Percentiles rank a stretch among this genome's conserved stretches.
Evolutionary conservation across 345 rosid genomes (phyloP).

Genomic region (Orychophragmus violaceus): DNA sequence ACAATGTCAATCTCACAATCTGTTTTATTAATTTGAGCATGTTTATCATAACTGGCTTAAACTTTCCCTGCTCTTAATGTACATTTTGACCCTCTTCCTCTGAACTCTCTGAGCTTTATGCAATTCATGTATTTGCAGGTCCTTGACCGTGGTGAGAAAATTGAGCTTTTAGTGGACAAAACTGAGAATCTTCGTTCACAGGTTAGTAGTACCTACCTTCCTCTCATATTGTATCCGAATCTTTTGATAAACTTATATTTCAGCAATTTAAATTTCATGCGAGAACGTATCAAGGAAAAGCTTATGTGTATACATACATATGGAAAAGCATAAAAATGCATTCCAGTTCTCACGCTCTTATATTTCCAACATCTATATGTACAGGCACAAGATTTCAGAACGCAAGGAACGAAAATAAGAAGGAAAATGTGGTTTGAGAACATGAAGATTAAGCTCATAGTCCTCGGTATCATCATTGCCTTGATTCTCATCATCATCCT

Average conservation of each 20-base stretch:
- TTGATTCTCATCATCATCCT: constrained; percentile 58
- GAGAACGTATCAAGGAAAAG: background rate
- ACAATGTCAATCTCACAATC: background rate
- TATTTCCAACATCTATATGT: background rate
- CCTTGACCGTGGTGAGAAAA: constrained; percentile 78
- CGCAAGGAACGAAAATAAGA: constrained; percentile 60
- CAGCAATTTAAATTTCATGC: background rate
- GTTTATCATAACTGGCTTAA: background rate
- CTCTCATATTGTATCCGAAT: background rate
- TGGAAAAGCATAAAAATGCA: background rate
- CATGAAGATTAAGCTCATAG: constrained; percentile 77
- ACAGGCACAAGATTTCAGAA: constrained; percentile 77
- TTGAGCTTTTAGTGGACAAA: constrained; percentile 71
- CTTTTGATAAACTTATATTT: background rate
- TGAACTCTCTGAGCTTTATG: background rate
- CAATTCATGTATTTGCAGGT: constrained; percentile 34
- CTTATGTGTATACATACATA: background rate
- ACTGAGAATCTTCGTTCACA: constrained; percentile 73
- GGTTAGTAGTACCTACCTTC: constrained; percentile 28
- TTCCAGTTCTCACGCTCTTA: background rate
- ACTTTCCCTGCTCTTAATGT: background rate
- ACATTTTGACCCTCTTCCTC: background rate
- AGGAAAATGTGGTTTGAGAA: constrained; percentile 77
- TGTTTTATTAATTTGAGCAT: background rate
- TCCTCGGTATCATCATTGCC: constrained; percentile 48